Base-by-base conservation (phyloP, 139 green algal species). In the Eudorina sp. region DNA sequence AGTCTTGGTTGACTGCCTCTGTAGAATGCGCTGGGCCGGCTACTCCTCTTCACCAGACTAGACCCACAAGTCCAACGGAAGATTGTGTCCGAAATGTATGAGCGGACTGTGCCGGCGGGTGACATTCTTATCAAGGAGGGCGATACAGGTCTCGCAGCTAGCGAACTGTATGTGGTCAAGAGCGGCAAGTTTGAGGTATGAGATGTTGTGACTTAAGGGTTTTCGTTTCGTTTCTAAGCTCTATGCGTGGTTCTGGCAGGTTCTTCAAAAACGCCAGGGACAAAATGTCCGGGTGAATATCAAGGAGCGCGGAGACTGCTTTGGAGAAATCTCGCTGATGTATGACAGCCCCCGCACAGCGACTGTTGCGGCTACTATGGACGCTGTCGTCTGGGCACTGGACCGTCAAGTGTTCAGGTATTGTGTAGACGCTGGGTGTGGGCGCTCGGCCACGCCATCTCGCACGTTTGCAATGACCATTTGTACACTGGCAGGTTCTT, bases 41-140 rank as follows among this genome's bases (percentile, higher is more conserved):
- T 99, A 85, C 90, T 99, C 29, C 86, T 99, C 23, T 98, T 99
- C 90, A 95, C 92, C 68, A 93, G 95, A 51, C 89, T 98, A 62
- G 96, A 98, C 29, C 13, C 80, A 2, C 76, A 55, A 14, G 34
- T 95, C n/a, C 95, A 98, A 85, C 91, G 90, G 18, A 95, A 94
- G 51, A 91, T 98, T 41, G 95, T 97, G 13, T 70, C 73, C 25
- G 93, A 95, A 78, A 97, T 96, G 94, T 95, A 92, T 83, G 93
- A 97, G 89, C 88, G 91, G 2, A 89, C 66, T 11, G 90, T 94
- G 19, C 73, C 66, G 36, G 94, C 94, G 34, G 94, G 93, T 4
- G 97, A 99, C 72, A 98, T 99, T 55, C 92, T 99, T 34, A 99
- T 99, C 92, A 96, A 96, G 64, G 95, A 99, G 90, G 97, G 96